Evolutionary conservation across 768 basidiomycete species (phyloP), one percentile per base, ranked within the genome.

Genomic region (Porpolomopsis calyptriformis): DNA sequence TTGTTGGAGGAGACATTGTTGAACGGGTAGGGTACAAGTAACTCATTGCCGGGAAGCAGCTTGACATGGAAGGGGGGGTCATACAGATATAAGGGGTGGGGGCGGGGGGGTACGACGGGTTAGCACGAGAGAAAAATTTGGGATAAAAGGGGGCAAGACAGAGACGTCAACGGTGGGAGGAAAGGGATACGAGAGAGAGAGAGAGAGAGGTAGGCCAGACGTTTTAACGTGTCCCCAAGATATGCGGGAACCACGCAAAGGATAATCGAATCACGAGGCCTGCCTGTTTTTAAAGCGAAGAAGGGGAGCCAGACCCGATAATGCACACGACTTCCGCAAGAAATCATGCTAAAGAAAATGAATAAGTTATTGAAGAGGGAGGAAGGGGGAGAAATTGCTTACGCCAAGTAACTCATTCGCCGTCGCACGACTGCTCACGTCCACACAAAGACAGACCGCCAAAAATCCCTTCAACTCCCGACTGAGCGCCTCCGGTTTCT

Each of bases 381-480:
- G 25, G 40, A n/a, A 29, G 31, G 26, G 40, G 35, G 25, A 31
- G 29, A 49, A 12, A 45, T 22, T 14, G 69, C 84, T 36, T 52
- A 92, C 90, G 66, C 84, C 78, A 2, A 94, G 66, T 51, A 93
- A 62, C 68, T 93, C 90, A 50, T 76, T 78, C 49, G 86, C 90
- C 3, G 88, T 94, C 40, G 93, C 93, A 33, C 94, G 73, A 58
- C 89, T 93, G 56, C 80, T 76, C 41, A 97, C 94, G 62, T 99
- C 96, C 22, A 98, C 96, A 57, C 94, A 98, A 16, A 98, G 63
- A 66, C 96, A 98, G n/a, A 96, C 93, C 45, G 91, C 93, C 56
- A 99, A 67, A 70, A 98, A 99, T 55, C 81, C 80, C 71, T 99
- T 99, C 48, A 99, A 72, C 63, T 97, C 94, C 57, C 78, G 74